Conservation (phyloP, 768 basidiomycete genomes). For the Tylopilus cervinicoccineus region DNA sequence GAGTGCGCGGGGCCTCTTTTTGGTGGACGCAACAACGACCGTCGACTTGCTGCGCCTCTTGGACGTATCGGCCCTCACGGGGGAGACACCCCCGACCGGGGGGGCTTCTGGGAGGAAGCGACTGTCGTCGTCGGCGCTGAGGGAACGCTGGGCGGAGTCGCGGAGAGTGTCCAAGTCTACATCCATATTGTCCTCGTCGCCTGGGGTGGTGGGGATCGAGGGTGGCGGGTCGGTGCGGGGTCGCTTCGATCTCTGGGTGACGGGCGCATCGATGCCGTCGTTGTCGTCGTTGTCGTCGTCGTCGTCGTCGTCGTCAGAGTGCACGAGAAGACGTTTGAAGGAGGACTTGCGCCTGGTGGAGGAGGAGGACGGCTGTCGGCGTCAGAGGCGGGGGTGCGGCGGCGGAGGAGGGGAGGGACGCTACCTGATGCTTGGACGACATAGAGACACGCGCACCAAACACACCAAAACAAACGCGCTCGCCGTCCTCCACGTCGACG, state of each 20-base stretch:
- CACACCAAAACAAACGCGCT: constrained; percentile 21
- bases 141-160: constrained; percentile 19
- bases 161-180: constrained; percentile 36
- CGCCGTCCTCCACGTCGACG: neutral
- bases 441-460: constrained; percentile 8
- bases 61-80: neutral
- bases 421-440: constrained; percentile 26
- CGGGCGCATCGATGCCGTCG: constrained; percentile 12
- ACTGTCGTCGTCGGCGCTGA: constrained; percentile 10
- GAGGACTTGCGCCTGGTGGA: constrained; percentile 14
- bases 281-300: no score
- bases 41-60: constrained; percentile 19
- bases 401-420: neutral
- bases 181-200: constrained; percentile 39
- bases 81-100: neutral
- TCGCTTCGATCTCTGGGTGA: constrained; percentile 34
- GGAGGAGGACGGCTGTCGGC: constrained; percentile 17
- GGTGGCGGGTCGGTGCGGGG: constrained; percentile 26
- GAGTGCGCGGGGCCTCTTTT: constrained; percentile 16
- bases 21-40: constrained; percentile 11
- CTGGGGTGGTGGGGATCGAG: constrained; percentile 34
- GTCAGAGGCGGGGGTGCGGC: constrained; percentile 6
- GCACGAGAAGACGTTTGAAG: constrained; percentile 28
- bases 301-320: constrained; percentile 36
- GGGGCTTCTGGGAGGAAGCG: constrained; percentile 18